Evolutionary conservation across 371 early-diverging fungal genomes (phyloP), one percentile per base, ranked within the genome.

Genomic region (Mortierella sp.): DNA sequence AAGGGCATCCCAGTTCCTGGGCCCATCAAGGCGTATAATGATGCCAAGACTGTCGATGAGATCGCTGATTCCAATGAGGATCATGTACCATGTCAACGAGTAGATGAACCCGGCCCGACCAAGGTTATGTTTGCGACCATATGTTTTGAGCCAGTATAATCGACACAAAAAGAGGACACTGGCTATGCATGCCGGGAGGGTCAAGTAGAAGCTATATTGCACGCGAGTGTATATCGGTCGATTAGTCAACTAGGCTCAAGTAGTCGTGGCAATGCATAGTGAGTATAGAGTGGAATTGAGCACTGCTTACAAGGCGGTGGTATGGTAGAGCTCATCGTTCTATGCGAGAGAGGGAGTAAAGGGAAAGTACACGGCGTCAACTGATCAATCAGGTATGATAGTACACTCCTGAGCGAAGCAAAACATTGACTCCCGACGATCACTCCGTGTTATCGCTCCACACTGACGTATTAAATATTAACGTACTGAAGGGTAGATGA

Each of bases 191-290:
- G 71, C 63, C 45, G 76, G 66, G 29, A 66, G 39, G 79, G 90
- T 89, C 88, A 91, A 72, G 71, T 90, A 90, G 11, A 79, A 84
- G 72, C 66, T 66, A 34, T 0, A 2, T 14, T 47, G 8, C 3
- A 58, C 6, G 52, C n/a, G 26, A 26, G 10, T 10, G 52, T 9
- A 26, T 26, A 26, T 24, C 4, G 10, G 24, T 50, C 24, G 50
- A 22, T 8, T 10, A n/a, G n/a, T n/a, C n/a, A n/a, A n/a, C n/a
- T n/a, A n/a, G n/a, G n/a, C n/a, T n/a, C n/a, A n/a, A n/a, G n/a
- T n/a, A n/a, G n/a, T n/a, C n/a, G 22, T 4, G 14, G 48, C 22
- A n/a, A n/a, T 8, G n/a, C 19, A 22, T 19, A 22, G 19, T 19
- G 3, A 22, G 34, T 16, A 22, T 34, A 7, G 9, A 37, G 22